These are phyloP conservation scores for Epichloe elymi DNA, from an alignment of 2,329 filamentous ascomycete genomes.

Conservation along the genomic window DNA sequence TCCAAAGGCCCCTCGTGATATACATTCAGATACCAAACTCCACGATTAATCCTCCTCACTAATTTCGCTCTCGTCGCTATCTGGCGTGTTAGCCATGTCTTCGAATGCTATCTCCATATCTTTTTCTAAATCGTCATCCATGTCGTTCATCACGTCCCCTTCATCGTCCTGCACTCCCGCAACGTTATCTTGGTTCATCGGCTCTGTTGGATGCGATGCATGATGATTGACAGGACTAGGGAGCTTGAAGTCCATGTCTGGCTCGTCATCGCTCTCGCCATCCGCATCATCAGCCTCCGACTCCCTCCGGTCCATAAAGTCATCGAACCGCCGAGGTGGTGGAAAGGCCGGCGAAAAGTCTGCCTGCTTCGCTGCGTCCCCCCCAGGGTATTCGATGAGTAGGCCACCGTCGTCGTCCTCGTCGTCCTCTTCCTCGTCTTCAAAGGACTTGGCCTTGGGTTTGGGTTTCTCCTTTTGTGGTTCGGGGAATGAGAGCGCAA, in stretches of 20 bases:
- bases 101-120: slow-evolving; percentile 36
- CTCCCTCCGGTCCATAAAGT: slow-evolving; percentile 35
- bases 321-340: slow-evolving; percentile 35
- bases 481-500: slow-evolving; percentile 20
- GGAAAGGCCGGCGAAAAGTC: slow-evolving; percentile 39
- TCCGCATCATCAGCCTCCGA: slow-evolving; percentile 31
- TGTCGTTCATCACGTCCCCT: slow-evolving; percentile 15
- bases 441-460: slow-evolving; percentile 7
- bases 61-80: slow-evolving; percentile 46
- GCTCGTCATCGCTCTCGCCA: slow-evolving; percentile 34
- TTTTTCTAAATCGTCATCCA: slow-evolving; percentile 32
- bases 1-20: background rate
- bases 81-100: slow-evolving; percentile 40
- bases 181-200: slow-evolving; percentile 16
- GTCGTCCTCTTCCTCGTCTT: slow-evolving; percentile 40
- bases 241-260: slow-evolving; percentile 37
- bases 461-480: slow-evolving; percentile 19
- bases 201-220: slow-evolving; percentile 15
- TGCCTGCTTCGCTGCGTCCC: slow-evolving; percentile 24
- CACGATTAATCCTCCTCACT: slow-evolving; percentile 47
- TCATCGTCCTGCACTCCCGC: slow-evolving; percentile 17
- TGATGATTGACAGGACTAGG: slow-evolving; percentile 38
- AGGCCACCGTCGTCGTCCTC: slow-evolving; percentile 44
- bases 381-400: slow-evolving; percentile 45
- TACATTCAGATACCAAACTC: background rate